phyloP scores from a whole-genome alignment of 768 basidiomycete species.

The Hericium rajendrae region DNA sequence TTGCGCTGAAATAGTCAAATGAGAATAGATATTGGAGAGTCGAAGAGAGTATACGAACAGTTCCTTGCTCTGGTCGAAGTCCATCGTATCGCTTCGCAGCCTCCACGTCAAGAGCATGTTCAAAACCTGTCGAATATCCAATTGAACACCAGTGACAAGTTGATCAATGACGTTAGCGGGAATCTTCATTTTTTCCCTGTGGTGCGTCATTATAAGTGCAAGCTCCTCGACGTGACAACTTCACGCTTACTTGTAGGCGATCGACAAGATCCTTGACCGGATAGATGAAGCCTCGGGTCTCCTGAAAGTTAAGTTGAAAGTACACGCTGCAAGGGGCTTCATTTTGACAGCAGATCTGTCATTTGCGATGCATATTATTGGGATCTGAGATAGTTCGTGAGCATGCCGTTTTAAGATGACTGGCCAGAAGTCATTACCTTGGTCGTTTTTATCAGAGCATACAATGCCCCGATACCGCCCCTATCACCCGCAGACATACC shows the following conservation, averaged over 20 bases:
- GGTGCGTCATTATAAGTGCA: neutral
- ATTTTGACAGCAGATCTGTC: constrained; percentile 82
- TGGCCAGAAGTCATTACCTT: constrained; percentile 39
- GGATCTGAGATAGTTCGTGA: constrained; percentile 48
- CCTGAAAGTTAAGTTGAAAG: constrained; percentile 67
- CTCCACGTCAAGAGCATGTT: constrained; percentile 99
- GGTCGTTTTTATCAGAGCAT: constrained; percentile 86
- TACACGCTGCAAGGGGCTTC: constrained; percentile 69
- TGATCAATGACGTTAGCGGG: constrained; percentile 88
- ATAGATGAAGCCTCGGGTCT: constrained; percentile 37
- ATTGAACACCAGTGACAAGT: constrained; percentile 79
- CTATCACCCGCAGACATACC: constrained; percentile 98
- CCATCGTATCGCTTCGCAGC: constrained; percentile 69
- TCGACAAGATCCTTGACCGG: constrained; percentile 60
- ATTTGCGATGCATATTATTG: constrained; percentile 97
- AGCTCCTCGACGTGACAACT: neutral
- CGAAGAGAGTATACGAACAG: constrained; percentile 75
- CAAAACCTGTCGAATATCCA: constrained; percentile 93
- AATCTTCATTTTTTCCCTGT: constrained; percentile 88
- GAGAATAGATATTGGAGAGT: neutral
- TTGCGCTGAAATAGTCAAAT: constrained; percentile 26
- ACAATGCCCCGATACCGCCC: constrained; percentile 91
- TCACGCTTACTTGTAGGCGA: constrained; percentile 68
- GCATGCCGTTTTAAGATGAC: neutral
- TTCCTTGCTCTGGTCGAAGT: constrained; percentile 83